These are phyloP conservation scores for Conoideocrella luteorostrata DNA, from an alignment of 2,329 filamentous ascomycete genomes.

Conservation along the genomic window DNA sequence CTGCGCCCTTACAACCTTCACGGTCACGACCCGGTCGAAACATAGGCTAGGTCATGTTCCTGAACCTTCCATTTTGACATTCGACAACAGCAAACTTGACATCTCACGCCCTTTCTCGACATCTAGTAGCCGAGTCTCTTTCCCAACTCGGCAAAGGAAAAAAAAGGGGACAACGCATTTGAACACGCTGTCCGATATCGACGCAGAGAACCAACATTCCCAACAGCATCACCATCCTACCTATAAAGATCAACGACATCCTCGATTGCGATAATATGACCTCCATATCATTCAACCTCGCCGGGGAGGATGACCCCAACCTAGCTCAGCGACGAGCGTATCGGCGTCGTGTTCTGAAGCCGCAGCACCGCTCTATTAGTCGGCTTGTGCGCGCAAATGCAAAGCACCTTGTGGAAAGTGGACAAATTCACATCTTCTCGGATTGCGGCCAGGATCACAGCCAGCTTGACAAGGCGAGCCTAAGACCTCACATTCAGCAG, in stretches of 20 bases:
- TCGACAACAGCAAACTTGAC: not conserved
- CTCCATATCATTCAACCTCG: not conserved
- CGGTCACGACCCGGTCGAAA: not conserved
- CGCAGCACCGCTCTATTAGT: slow-evolving; percentile 7
- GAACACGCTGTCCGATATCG: too few relatives aligned
- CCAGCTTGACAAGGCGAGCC: slow-evolving; percentile 16
- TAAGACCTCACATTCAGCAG: slow-evolving; percentile 10
- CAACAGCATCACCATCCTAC: not conserved
- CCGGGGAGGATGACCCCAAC: not conserved
- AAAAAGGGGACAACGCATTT: too few relatives aligned
- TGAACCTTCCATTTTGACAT: not conserved
- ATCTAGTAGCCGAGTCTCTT: not conserved
- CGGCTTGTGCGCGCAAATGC: slow-evolving; percentile 26
- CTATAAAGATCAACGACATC: not conserved
- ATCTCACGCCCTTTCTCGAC: not conserved
- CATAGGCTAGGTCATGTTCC: not conserved
- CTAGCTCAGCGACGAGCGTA: slow-evolving; percentile 1
- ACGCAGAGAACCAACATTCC: too few relatives aligned
- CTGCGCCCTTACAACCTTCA: not conserved
- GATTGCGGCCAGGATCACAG: slow-evolving; percentile 6
- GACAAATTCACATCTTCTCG: slow-evolving; percentile 7
- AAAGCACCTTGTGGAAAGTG: slow-evolving; percentile 21
- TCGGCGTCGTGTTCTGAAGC: slow-evolving; percentile 5
- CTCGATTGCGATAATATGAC: not conserved
- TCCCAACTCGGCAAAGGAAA: too few relatives aligned